Evolutionary conservation across 1,284 basidiomycete species (phyloP).

Genomic region (Phlebopus sp.): DNA sequence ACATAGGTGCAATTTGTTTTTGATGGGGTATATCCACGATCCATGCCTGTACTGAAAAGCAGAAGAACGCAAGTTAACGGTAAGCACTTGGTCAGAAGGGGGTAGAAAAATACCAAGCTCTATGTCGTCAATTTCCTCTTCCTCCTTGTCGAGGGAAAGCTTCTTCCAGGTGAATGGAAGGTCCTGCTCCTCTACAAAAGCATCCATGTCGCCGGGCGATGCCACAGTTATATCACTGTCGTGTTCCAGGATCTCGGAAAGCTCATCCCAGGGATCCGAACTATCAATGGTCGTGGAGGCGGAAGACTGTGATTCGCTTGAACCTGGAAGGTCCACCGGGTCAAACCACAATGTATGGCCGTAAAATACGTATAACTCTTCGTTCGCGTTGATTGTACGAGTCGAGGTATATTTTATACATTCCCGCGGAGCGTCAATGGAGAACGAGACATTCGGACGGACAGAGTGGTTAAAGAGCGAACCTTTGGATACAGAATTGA

Average conservation of each 20-base stretch:
- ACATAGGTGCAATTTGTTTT: slow-evolving; percentile 56
- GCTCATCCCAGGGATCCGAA: slow-evolving; percentile 39
- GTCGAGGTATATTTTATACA: slow-evolving; percentile 68
- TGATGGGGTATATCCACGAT: slow-evolving; percentile 79
- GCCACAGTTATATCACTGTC: slow-evolving; percentile 18
- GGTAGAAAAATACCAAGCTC: slow-evolving; percentile 42
- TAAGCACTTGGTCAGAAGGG: neutral
- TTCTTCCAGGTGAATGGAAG: slow-evolving; percentile 65
- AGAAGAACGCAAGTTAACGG: neutral
- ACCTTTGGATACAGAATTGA: slow-evolving; percentile 40
- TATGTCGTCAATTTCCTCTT: slow-evolving; percentile 59
- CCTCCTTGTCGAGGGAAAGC: slow-evolving; percentile 48
- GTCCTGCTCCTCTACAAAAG: slow-evolving; percentile 49
- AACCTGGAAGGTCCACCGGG: slow-evolving; percentile 27
- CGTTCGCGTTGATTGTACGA: slow-evolving; percentile 50
- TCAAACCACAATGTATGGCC: slow-evolving; percentile 68
- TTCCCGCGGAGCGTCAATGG: slow-evolving; percentile 49
- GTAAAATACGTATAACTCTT: slow-evolving; percentile 82
- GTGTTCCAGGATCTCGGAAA: slow-evolving; percentile 33
- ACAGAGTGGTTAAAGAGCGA: slow-evolving; percentile 80
- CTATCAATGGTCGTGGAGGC: slow-evolving; percentile 33
- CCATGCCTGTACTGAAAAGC: slow-evolving; percentile 61
- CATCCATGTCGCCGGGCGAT: slow-evolving; percentile 37
- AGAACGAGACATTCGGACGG: slow-evolving; percentile 70
- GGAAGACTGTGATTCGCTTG: slow-evolving; percentile 9